Conservation (phyloP, 2,329 filamentous ascomycete genomes). For the Diplodia intermedia region DNA sequence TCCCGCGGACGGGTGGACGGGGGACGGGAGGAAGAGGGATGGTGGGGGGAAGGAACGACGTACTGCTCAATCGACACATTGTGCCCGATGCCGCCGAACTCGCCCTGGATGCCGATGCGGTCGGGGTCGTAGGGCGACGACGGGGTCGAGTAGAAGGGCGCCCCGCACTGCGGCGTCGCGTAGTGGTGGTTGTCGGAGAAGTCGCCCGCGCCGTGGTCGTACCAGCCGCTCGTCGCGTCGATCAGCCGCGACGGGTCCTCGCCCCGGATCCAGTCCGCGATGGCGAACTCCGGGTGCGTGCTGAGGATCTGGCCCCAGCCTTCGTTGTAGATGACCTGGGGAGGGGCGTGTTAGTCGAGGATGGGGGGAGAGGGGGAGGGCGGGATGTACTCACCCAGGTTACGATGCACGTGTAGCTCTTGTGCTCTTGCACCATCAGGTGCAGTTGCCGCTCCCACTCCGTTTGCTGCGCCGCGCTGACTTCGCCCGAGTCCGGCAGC, state of each 20-base stretch:
- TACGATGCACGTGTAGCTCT: slow-evolving; percentile 69
- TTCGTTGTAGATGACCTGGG: slow-evolving; percentile 71
- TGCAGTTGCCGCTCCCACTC: slow-evolving; percentile 71
- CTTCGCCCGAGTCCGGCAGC: slow-evolving; percentile 45
- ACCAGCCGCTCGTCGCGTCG: slow-evolving; percentile 69
- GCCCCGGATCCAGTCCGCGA: slow-evolving; percentile 62
- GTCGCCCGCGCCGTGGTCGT: slow-evolving; percentile 72
- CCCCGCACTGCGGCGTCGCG: slow-evolving; percentile 72
- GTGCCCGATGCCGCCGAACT: slow-evolving; percentile 73
- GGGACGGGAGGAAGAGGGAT: background rate
- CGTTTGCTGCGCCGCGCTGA: slow-evolving; percentile 59
- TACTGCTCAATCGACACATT: slow-evolving; percentile 69
- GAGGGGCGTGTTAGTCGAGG: slow-evolving; percentile 8
- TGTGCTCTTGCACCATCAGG: slow-evolving; percentile 67
- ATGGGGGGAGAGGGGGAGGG: background rate
- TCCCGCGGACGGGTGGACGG: too few species aligned
- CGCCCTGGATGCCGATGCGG: slow-evolving; percentile 72
- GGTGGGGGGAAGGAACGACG: slow-evolving; percentile 37
- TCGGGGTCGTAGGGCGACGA: slow-evolving; percentile 63
- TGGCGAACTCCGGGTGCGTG: slow-evolving; percentile 62
- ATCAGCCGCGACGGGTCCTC: slow-evolving; percentile 71
- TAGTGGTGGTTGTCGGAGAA: slow-evolving; percentile 74
- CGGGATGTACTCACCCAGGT: slow-evolving; percentile 61
- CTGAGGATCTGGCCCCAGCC: slow-evolving; percentile 69
- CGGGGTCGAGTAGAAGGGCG: slow-evolving; percentile 68